These are phyloP conservation scores for Prosopis cineraria DNA, from an alignment of 306 rosid species.

Conservation along the genomic window DNA sequence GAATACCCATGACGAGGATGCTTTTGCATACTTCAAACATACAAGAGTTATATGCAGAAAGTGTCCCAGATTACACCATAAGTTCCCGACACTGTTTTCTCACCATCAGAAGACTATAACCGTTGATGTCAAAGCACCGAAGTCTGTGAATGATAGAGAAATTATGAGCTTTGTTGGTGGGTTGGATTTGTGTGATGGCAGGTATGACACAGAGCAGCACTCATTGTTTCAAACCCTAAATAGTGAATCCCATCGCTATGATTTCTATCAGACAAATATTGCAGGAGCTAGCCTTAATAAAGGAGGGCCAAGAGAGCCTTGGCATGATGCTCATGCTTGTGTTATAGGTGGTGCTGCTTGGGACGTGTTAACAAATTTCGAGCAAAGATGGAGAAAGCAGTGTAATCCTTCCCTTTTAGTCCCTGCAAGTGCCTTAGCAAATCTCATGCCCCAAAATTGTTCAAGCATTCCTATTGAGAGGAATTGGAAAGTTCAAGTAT, in stretches of 20 bases:
- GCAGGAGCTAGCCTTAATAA: conserved; percentile 66
- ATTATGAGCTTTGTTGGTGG: conserved; percentile 89
- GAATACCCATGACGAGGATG: conserved; percentile 87
- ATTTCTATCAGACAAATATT: conserved; percentile 82
- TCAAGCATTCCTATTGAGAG: conserved; percentile 43
- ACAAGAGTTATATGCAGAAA: conserved; percentile 81
- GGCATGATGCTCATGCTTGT: conserved; percentile 98
- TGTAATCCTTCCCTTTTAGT: conserved; percentile 68
- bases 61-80: conserved; percentile 70
- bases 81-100: conserved; percentile 75
- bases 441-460: conserved; percentile 44
- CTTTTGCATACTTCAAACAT: conserved; percentile 65
- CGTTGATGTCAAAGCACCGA: conserved; percentile 55
- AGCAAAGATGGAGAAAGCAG: conserved; percentile 91
- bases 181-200: conserved; percentile 82
- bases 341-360: conserved; percentile 83
- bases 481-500: conserved; percentile 88
- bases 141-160: conserved; percentile 55
- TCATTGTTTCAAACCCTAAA: conserved; percentile 71
- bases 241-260: conserved; percentile 56
- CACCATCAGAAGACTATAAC: conserved; percentile 91
- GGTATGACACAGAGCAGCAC: conserved; percentile 86
- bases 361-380: conserved; percentile 85
- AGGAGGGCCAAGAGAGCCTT: conserved; percentile 97
- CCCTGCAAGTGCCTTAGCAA: conserved; percentile 53